Conservation (phyloP, 2,329 filamentous ascomycete species). For the Ophiobolus disseminans region DNA sequence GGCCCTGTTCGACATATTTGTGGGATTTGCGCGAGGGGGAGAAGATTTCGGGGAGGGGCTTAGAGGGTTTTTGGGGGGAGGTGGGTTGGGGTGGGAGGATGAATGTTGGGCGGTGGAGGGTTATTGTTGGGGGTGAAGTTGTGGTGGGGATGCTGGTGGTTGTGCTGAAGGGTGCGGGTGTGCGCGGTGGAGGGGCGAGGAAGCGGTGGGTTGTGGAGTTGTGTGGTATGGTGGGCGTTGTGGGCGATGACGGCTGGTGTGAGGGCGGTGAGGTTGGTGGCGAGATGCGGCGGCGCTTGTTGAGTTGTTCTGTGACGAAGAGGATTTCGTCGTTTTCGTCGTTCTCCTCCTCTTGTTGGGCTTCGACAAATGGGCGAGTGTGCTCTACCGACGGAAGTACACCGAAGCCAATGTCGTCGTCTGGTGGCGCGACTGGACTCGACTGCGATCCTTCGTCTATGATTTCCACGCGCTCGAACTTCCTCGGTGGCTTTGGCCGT, state of each 20-base stretch:
- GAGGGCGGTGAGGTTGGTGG: slow-evolving; percentile 14
- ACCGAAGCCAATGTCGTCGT: slow-evolving; percentile 5
- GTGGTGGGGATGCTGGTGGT: slow-evolving; percentile 4
- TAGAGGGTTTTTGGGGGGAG: slow-evolving; percentile 30
- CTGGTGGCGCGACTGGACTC: slow-evolving; percentile 17
- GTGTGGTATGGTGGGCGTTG: slow-evolving; percentile 15
- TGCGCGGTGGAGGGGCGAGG: slow-evolving; percentile 24
- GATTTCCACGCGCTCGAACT: slow-evolving; percentile 40
- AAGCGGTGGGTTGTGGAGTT: slow-evolving; percentile 34
- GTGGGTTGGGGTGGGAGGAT: slow-evolving; percentile 44
- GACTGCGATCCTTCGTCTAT: slow-evolving; percentile 41
- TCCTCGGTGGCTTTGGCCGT: slow-evolving; percentile 22
- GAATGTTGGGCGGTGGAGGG: slow-evolving; percentile 46
- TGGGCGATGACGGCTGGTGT: slow-evolving; percentile 9
- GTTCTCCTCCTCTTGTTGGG: slow-evolving; percentile 6
- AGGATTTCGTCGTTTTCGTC: slow-evolving; percentile 40
- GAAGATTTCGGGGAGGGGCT: slow-evolving; percentile 60
- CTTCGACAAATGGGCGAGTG: slow-evolving; percentile 4
- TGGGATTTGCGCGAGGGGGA: slow-evolving; percentile 60
- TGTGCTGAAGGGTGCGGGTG: slow-evolving; percentile 18
- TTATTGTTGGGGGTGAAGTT: slow-evolving; percentile 3
- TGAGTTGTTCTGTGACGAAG: slow-evolving; percentile 18
- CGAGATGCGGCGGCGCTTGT: slow-evolving; percentile 38
- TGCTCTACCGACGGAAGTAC: slow-evolving; percentile 26
- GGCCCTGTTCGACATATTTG: slow-evolving; percentile 57